Percentiles rank a stretch among this genome's conserved stretches.
Conservation (phyloP, 768 basidiomycete species). For the Boletus coccyginus region DNA sequence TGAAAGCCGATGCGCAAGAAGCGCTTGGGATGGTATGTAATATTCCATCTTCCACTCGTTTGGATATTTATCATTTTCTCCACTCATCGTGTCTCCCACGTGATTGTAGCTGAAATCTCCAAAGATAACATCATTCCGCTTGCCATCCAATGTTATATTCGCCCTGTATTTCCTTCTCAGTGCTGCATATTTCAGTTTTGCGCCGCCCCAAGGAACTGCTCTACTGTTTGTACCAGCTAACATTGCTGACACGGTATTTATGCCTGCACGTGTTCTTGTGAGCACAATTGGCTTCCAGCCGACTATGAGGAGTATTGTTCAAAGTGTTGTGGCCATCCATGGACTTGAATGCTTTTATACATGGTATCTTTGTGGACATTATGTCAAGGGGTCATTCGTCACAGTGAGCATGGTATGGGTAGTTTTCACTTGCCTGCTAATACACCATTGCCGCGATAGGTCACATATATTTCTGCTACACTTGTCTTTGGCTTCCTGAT, state of each 20-base stretch:
- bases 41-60: neutral
- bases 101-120: conserved; percentile 58
- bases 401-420: conserved; percentile 13
- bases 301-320: conserved; percentile 6
- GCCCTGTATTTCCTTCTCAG: conserved; percentile 16
- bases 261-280: conserved; percentile 18
- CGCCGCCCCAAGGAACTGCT: conserved; percentile 19
- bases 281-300: conserved; percentile 17
- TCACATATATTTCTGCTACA: conserved; percentile 49
- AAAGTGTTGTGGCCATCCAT: conserved; percentile 13
- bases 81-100: neutral
- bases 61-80: neutral
- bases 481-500: conserved; percentile 55
- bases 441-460: conserved; percentile 32
- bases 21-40: conserved; percentile 69
- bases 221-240: conserved; percentile 14
- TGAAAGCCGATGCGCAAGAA: conserved; percentile 81
- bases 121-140: conserved; percentile 52
- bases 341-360: conserved; percentile 27
- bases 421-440: neutral
- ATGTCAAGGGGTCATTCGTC: conserved; percentile 19
- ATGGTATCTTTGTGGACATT: conserved; percentile 28
- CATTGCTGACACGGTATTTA: conserved; percentile 14
- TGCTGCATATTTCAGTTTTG: conserved; percentile 15
- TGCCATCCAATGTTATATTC: conserved; percentile 38